Base-by-base conservation (phyloP, 1,284 basidiomycete species). In the Puccinia polysora region DNA sequence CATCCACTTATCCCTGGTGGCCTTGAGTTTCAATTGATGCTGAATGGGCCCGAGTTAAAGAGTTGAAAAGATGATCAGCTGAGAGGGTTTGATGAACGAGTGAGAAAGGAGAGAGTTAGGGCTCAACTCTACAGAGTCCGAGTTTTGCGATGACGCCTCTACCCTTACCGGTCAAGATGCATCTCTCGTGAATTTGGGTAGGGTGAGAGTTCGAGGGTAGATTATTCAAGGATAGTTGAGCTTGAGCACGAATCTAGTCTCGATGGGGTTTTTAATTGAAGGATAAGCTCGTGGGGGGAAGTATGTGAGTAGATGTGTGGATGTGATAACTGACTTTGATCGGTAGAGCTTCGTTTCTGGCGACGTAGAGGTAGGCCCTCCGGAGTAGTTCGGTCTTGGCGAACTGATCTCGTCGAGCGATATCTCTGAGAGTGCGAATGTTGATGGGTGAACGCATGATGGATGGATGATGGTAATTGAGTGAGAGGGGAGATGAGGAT, bases 171-270 rank as follows among this genome's bases (percentile, higher is more conserved):
- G 69, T 38, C 34, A 63, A 1, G 49, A 71, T 71, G 55, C 69
- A 71, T 50, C 69, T 32, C 55, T 71, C 69, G 53, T 71, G 69
- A 63, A 71, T 71, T 53, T 71, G 62, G 28, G 69, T 71, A 30
- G 69, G 69, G 34, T 71, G 69, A n/a, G 69, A 71, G 49, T 71
- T 55, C 6, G 69, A 63, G 5, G 69, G 69, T 32, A 71, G 30
- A 34, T 71, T 71, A 49, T 71, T 71, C 7, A 71, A 32, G n/a
- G 69, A 62, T 45, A 71, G 45, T 40, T 71, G 69, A 63, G 69
- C 69, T 52, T 71, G 69, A 45, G 69, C 69, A 30, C 69, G 20
- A 18, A 71, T 38, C 69, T 71, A 7, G 3, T 34, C 20, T 43
- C 18, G 23, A 59, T 8, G 20, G 1, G 20, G 12, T 28, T 50